Evolutionary conservation across 2,329 filamentous ascomycete species (phyloP).

Genomic region (Cyphellophora attinorum): DNA sequence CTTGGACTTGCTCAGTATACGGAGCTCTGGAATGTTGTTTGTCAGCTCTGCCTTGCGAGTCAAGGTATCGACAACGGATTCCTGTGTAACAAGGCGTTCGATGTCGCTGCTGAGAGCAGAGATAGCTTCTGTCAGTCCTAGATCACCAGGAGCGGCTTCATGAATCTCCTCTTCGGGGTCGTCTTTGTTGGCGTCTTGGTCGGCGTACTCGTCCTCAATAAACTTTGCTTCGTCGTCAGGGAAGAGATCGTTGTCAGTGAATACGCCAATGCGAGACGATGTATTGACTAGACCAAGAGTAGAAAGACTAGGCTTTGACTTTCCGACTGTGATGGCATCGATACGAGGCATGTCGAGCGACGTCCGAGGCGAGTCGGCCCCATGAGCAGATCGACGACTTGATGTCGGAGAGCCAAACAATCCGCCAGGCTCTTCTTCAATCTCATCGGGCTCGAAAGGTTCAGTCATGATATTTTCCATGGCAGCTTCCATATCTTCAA

Average conservation of each 20-base stretch:
- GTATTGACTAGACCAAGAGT: constrained; percentile 85
- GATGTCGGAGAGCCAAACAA: constrained; percentile 31
- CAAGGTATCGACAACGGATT: constrained; percentile 82
- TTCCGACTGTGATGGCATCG: constrained; percentile 34
- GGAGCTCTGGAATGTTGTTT: constrained; percentile 87
- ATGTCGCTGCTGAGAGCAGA: constrained; percentile 81
- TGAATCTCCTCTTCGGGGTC: constrained; percentile 74
- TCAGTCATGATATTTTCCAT: constrained; percentile 87
- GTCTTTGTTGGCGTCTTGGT: constrained; percentile 49
- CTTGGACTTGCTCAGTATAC: constrained; percentile 88
- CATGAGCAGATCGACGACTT: constrained; percentile 43
- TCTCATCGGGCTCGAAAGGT: constrained; percentile 40
- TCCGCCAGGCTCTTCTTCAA: constrained; percentile 26
- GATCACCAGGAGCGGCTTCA: constrained; percentile 86
- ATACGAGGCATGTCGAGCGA: constrained; percentile 49
- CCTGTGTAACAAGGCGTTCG: constrained; percentile 76
- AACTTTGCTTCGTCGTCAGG: constrained; percentile 80
- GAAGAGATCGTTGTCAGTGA: constrained; percentile 83
- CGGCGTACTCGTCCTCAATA: constrained; percentile 75
- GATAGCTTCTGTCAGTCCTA: constrained; percentile 89
- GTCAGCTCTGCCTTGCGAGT: constrained; percentile 92
- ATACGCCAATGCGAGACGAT: constrained; percentile 81
- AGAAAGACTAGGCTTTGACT: constrained; percentile 73
- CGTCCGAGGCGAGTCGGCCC: constrained; percentile 52
- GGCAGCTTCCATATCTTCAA: constrained; percentile 86